Conservation (phyloP, 192 early-diverging fungal species). For the Linnemannia schmuckeri region DNA sequence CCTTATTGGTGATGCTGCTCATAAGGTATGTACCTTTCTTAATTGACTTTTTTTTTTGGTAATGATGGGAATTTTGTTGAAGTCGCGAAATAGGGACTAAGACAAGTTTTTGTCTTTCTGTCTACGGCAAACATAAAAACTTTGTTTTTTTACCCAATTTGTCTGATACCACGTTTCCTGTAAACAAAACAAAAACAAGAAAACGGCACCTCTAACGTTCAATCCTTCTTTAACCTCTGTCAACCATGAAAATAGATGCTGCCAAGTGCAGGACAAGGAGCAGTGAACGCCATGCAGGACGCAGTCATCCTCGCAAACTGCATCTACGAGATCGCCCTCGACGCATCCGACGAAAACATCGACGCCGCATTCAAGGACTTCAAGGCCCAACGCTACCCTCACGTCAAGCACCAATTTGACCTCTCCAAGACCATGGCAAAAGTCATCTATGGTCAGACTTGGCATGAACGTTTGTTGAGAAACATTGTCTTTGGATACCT, state of each 20-base stretch:
- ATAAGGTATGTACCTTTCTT: constrained; percentile 13
- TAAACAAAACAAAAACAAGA: background rate
- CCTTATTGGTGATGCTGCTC: constrained; percentile 42
- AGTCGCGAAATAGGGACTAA: background rate
- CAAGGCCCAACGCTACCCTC: constrained; percentile 27
- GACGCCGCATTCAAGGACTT: constrained; percentile 32
- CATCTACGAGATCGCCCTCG: constrained; percentile 20
- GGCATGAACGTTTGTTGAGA: constrained; percentile 25
- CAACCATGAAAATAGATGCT: constrained; percentile 29
- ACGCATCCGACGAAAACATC: constrained; percentile 10
- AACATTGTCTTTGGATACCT: constrained; percentile 29
- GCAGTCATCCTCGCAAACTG: constrained; percentile 45
- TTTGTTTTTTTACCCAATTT: background rate
- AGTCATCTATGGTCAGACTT: constrained; percentile 34
- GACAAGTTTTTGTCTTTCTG: background rate
- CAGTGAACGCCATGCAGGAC: constrained; percentile 46
- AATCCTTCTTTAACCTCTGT: background rate
- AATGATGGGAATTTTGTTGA: background rate
- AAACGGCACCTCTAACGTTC: background rate
- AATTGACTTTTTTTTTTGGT: background rate
- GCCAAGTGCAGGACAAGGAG: constrained; percentile 40
- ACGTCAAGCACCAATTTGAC: constrained; percentile 29
- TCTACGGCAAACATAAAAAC: background rate
- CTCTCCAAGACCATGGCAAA: constrained; percentile 26
- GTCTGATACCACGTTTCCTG: background rate